Evolutionary conservation across 2,329 filamentous ascomycete species (phyloP).

Genomic region (Aspergillus aculeatinus): DNA sequence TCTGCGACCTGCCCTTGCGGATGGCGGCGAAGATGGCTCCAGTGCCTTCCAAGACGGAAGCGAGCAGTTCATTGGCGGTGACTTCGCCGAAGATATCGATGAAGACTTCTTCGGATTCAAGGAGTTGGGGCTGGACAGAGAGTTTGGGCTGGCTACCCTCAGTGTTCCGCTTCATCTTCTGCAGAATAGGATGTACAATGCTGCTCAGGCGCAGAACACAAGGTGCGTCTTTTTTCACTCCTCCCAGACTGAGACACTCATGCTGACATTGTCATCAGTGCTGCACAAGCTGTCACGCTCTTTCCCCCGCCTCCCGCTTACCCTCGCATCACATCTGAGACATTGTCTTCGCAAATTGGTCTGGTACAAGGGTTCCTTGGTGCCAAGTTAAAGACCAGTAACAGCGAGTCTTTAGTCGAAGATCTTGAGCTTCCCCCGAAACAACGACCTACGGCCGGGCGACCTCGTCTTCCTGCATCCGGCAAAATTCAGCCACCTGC

Average conservation of each 20-base stretch:
- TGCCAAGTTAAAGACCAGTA: slow-evolving; percentile 80
- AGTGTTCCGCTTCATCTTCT: slow-evolving; percentile 92
- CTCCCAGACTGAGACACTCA: neutral
- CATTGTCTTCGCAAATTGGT: slow-evolving; percentile 76
- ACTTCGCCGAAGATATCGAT: slow-evolving; percentile 95
- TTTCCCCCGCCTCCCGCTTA: slow-evolving; percentile 66
- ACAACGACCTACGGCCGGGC: slow-evolving; percentile 60
- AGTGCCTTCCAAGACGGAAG: slow-evolving; percentile 94
- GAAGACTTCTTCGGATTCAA: slow-evolving; percentile 99
- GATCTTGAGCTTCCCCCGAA: slow-evolving; percentile 94
- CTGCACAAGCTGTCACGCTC: slow-evolving; percentile 54
- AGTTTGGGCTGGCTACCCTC: slow-evolving; percentile 82
- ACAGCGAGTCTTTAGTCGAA: slow-evolving; percentile 79
- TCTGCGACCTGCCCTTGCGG: slow-evolving; percentile 80
- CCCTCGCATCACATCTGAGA: slow-evolving; percentile 76
- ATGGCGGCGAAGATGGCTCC: slow-evolving; percentile 78
- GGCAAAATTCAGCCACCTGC: slow-evolving; percentile 45
- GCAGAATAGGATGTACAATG: slow-evolving; percentile 83
- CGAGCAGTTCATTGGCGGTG: slow-evolving; percentile 93
- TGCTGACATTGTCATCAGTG: slow-evolving; percentile 22
- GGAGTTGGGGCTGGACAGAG: slow-evolving; percentile 85
- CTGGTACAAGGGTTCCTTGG: slow-evolving; percentile 90
- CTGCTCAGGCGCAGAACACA: slow-evolving; percentile 74
- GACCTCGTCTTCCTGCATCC: slow-evolving; percentile 47
- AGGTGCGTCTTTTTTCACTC: slow-evolving; percentile 43